Evolutionary conservation across 2,329 filamentous ascomycete species (phyloP), one percentile per base, ranked within the genome.

Genomic region (Plectosphaerella plurivora): DNA sequence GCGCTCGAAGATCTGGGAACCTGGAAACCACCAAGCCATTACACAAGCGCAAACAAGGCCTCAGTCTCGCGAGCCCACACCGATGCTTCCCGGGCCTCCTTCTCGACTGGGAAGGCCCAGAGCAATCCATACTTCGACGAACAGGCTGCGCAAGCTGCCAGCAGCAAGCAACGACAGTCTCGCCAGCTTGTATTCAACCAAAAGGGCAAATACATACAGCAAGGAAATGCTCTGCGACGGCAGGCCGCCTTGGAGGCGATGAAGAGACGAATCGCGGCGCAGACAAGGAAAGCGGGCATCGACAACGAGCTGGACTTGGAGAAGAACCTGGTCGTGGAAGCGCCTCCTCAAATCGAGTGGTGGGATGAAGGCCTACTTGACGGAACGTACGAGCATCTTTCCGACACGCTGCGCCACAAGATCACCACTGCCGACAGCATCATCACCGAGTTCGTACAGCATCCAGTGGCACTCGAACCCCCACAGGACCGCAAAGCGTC

Each of bases 121-220:
- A 59, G 51, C 58, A 96, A 96, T 59, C 91, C 92, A 0, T 97
- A 96, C 67, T 92, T 88, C 59, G 90, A 95, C 62, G 78, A 87
- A 8, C 86, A 74, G 58, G 79, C 81, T n/a, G 73, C 78, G 5
- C 83, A 87, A 77, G 78, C 58, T 73, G 75, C 51, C 64, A 57
- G 76, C 68, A 63, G 66, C 33, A 89, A 87, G 61, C 76, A 80
- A 37, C 81, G 91, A 49, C 79, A 88, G 57, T 82, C 90, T 11
- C 85, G 89, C 54, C 85, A 89, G 58, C 78, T 99, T 16, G 74
- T 91, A 12, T 97, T 99, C 76, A 96, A 97, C 62, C 86, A 92
- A 61, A 95, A 96, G 68, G 94, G 94, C 50, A 97, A 97, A 78
- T 97, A 96, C 65, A 96, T 97, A 55, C 87, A 91, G 58, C 93